These are phyloP conservation scores for Sporothrix luriei DNA, from an alignment of 2,329 filamentous ascomycete species.

Conservation along the genomic window DNA sequence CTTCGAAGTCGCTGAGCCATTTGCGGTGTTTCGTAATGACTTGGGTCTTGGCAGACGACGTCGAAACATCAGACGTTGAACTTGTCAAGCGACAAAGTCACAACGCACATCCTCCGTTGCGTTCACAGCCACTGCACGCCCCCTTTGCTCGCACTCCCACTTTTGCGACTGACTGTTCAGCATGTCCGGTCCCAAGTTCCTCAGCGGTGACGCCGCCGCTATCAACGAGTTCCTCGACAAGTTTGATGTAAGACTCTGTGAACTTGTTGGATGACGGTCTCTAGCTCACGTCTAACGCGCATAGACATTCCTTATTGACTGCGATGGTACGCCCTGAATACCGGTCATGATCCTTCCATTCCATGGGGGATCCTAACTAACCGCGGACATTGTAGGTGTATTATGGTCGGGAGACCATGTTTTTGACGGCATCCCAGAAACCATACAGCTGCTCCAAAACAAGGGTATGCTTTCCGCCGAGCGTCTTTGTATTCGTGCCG, in stretches of 20 bases:
- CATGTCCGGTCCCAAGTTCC: conserved; percentile 54
- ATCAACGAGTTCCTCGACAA: conserved; percentile 83
- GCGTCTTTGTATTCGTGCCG: not conserved
- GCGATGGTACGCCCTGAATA: conserved; percentile 70
- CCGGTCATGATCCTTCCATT: rapidly evolving
- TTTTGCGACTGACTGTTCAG: not conserved
- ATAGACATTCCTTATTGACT: conserved; percentile 92
- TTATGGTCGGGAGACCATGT: conserved; percentile 94
- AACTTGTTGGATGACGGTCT: too few species aligned
- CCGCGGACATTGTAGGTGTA: conserved; percentile 65
- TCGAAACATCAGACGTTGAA: not conserved
- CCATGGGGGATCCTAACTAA: not conserved
- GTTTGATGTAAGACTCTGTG: conserved; percentile 73
- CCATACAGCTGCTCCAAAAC: conserved; percentile 76
- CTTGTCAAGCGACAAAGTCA: not conserved
- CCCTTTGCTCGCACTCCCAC: not conserved
- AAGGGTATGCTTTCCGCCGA: conserved; percentile 59
- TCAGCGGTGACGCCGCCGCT: conserved; percentile 76
- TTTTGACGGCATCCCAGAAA: conserved; percentile 83
- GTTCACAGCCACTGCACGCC: not conserved
- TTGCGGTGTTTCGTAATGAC: not conserved
- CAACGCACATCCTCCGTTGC: not conserved
- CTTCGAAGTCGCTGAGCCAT: conserved; percentile 15
- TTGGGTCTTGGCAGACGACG: conserved; percentile 9
- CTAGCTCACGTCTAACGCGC: conserved; percentile 27